Base-by-base conservation (phyloP, 192 early-diverging fungal genomes). In the Backusella macrospora region DNA sequence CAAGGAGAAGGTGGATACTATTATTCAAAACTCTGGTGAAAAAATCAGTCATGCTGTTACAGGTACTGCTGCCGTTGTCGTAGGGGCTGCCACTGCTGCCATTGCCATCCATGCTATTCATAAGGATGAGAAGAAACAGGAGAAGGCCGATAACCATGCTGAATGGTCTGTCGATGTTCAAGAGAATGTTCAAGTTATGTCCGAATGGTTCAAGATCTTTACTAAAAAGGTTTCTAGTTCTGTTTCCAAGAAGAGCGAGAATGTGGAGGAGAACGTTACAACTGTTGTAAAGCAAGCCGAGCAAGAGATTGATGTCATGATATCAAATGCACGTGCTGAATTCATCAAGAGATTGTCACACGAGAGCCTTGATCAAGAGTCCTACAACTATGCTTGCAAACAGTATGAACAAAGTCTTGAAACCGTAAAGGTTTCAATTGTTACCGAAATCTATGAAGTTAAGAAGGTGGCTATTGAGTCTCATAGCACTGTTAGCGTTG, bases 161-260 rank as follows among this genome's bases (percentile, higher is more conserved):
- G 67, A 64, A 46, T 72, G 55, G 71, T 40, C 59, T 72, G 62
- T 72, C 9, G 71, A 72, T 72, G 71, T 72, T 14, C 29, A 72
- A 9, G 71, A 72, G 6, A 72, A 72, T n/a, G 71, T 44, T 4
- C 40, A 23, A 29, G 43, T 72, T 0, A 34, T 72, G 8, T 55
- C 43, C 16, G 48, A 72, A 46, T 72, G 71, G 71, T 64, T 72
- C 42, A 42, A 72, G 14, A 42, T 44, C 26, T 59, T 72, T 37
- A 72, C 71, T 16, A 29, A 45, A 4, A 52, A 37, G 21, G 6
- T 72, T 38, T 26, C 26, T 9, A 44, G n/a, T 18, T 64, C 59
- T 6, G 71, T 64, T 29, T 15, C 18, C 14, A 42, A 64, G 23
- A 43, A 29, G 5, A 43, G 44, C 7, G 44, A 21, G 0, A 18